Conservation (phyloP, 257 asterid species). For the Solanum megistacrolobum region DNA sequence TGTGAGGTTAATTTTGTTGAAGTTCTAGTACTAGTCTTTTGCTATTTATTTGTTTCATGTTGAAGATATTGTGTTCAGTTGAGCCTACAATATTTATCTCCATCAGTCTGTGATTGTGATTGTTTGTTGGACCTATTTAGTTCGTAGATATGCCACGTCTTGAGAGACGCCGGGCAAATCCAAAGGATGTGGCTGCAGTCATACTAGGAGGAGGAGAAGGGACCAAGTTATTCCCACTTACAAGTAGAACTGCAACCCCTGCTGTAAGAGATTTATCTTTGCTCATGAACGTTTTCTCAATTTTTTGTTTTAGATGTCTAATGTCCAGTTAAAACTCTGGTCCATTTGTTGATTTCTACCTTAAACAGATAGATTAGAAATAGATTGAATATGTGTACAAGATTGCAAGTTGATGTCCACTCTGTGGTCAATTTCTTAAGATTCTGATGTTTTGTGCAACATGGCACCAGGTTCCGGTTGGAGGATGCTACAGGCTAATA, state of each 20-base stretch:
- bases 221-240: conserved; percentile 80
- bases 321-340: background rate
- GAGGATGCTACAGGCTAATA: conserved; percentile 89
- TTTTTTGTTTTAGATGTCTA: background rate
- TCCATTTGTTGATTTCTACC: background rate
- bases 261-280: conserved; percentile 53
- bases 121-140: conserved; percentile 25
- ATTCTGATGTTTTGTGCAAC: conserved; percentile 1
- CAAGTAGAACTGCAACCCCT: conserved; percentile 85
- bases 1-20: background rate
- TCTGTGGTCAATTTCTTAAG: background rate
- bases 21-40: background rate
- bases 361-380: background rate
- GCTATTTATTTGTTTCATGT: background rate
- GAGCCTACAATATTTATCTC: background rate
- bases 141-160: conserved; percentile 34
- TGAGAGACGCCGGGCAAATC: conserved; percentile 61
- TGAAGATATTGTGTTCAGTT: background rate
- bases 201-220: conserved; percentile 98
- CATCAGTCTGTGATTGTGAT: background rate
- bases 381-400: background rate
- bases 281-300: background rate
- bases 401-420: background rate
- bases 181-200: conserved; percentile 87
- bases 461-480: conserved; percentile 68